Base-by-base conservation (phyloP, 176 grass and related monocot genomes). In the Dactylis glomerata region DNA sequence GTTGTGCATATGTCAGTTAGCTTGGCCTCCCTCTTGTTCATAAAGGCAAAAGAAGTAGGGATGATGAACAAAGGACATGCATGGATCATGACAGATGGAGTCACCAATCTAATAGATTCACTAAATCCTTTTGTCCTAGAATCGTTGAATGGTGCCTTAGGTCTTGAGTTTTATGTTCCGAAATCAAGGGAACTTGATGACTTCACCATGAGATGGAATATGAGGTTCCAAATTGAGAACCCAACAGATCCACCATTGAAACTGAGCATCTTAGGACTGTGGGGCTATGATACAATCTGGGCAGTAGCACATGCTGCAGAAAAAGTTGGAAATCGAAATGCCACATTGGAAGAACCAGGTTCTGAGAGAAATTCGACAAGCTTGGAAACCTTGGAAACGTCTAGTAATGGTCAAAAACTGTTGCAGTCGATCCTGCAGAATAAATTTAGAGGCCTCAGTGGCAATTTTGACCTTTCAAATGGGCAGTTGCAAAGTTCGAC, bases 261-360 rank as follows among this genome's bases (percentile, higher is more conserved):
- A 84, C 8, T 65, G 13, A 92, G 57, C n/a, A 79, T 87, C 3
- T 85, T 70, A 19, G 84, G 72, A 62, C 26, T 92, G 2, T 83
- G 84, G 81, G 85, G 89, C n/a, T 94, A 92, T 80, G 92, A 94
- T 65, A 89, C 89, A 58, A 77, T 89, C 3, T 85, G 84, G 83
- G 81, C 92, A 47, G 10, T 92, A 22, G 89, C 92, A 31, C 70
- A 78, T 55, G 89, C 87, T 12, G 78, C 77, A 42, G 83, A 61
- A 82, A 71, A 81, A 13, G 49, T 88, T 42, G 78, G 75, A 13
- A 6, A 47, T 68, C 8, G n/a, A 20, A 90, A 86, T 38, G 20
- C 16, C 5, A 79, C n/a, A 47, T 58, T 84, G 80, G 8, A 73
- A 41, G 82, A 92, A 70, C 83, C 76, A 75, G 16, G 41, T 73